These are phyloP conservation scores for Glomus cerebriforme DNA, from an alignment of 192 early-diverging fungal genomes.

Conservation along the genomic window DNA sequence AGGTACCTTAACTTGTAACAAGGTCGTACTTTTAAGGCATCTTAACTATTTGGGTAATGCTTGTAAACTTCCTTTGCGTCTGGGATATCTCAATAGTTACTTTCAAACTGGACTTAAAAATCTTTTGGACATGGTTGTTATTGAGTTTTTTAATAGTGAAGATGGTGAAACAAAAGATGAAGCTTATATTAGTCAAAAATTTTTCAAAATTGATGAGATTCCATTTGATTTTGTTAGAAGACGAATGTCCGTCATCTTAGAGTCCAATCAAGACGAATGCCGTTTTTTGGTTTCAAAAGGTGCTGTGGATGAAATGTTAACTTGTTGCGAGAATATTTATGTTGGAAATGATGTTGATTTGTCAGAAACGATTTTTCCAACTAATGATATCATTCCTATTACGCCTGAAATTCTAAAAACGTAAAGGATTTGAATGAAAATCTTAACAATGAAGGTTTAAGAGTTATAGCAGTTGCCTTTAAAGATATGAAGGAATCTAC, in stretches of 20 bases:
- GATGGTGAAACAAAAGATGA: slow-evolving; percentile 20
- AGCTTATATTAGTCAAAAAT: slow-evolving; percentile 28
- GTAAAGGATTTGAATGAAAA: slow-evolving; percentile 35
- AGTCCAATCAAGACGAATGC: slow-evolving; percentile 19
- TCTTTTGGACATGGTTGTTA: slow-evolving; percentile 49
- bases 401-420: slow-evolving; percentile 32
- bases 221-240: slow-evolving; percentile 59
- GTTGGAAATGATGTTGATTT: slow-evolving; percentile 5
- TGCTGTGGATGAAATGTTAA: slow-evolving; percentile 50
- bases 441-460: slow-evolving; percentile 45
- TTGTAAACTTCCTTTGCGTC: slow-evolving; percentile 32
- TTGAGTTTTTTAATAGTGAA: slow-evolving; percentile 38
- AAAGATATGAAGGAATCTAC: slow-evolving; percentile 28
- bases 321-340: slow-evolving; percentile 42
- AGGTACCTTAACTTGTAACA: slow-evolving; percentile 49
- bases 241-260: slow-evolving; percentile 51
- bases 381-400: slow-evolving; percentile 26
- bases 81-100: slow-evolving; percentile 49
- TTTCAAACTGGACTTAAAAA: slow-evolving; percentile 55
- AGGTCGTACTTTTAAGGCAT: slow-evolving; percentile 41
- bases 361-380: slow-evolving; percentile 2
- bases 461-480: slow-evolving; percentile 54
- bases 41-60: slow-evolving; percentile 38
- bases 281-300: slow-evolving; percentile 47
- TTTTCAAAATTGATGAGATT: slow-evolving; percentile 48